These are phyloP conservation scores for Nothophytophthora sp. DNA, from an alignment of 352 stramenopile genomes.

Conservation along the genomic window DNA sequence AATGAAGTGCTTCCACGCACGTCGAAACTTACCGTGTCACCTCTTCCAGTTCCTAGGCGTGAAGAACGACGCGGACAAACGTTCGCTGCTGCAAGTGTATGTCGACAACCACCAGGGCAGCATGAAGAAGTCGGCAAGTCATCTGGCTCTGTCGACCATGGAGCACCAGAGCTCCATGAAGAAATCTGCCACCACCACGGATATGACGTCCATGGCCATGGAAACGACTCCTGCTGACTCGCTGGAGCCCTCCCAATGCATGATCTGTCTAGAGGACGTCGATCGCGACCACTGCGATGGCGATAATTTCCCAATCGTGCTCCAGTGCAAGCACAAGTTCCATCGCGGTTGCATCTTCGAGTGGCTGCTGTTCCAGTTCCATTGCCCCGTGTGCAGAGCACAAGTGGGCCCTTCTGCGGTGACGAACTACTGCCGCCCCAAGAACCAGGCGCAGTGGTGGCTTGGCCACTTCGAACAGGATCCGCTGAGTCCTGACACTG, in stretches of 20 bases:
- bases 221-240: slow-evolving; percentile 11
- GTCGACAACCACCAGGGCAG: slow-evolving; percentile 43
- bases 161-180: slow-evolving; percentile 20
- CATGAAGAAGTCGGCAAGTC: slow-evolving; percentile 5
- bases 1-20: slow-evolving; percentile 52
- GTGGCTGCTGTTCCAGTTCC: slow-evolving; percentile 62
- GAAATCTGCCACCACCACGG: slow-evolving; percentile 10
- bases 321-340: slow-evolving; percentile 17
- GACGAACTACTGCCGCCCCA: slow-evolving; percentile 46
- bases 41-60: slow-evolving; percentile 55
- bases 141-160: slow-evolving; percentile 7
- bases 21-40: slow-evolving; percentile 33
- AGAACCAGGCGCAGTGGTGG: slow-evolving; percentile 49
- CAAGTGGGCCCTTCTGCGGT: slow-evolving; percentile 39
- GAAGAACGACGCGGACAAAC: slow-evolving; percentile 33
- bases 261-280: slow-evolving; percentile 41
- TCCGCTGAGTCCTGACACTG: slow-evolving; percentile 10
- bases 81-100: slow-evolving; percentile 56
- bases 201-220: slow-evolving; percentile 13
- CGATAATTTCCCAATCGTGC: slow-evolving; percentile 7
- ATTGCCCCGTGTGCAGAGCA: slow-evolving; percentile 49
- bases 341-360: slow-evolving; percentile 61
- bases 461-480: slow-evolving; percentile 45
- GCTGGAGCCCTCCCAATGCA: slow-evolving; percentile 19
- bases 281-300: slow-evolving; percentile 13